Evolutionary conservation across 768 basidiomycete species (phyloP).

Genomic region (Ramaria sp.): DNA sequence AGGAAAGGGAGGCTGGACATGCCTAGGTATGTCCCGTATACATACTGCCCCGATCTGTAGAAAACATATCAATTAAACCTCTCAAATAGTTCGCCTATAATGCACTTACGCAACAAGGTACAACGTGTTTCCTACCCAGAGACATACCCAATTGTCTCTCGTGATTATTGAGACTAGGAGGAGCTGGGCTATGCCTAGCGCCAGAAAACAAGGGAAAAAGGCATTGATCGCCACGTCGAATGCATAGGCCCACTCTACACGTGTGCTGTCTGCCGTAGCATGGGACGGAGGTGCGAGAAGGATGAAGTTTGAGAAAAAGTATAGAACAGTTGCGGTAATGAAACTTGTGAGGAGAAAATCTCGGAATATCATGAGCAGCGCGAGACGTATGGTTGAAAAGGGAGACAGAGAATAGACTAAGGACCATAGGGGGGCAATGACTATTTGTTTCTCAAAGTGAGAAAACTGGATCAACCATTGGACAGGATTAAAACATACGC

Average conservation of each 20-base stretch:
- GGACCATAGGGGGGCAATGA: conserved; percentile 78
- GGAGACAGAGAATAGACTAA: conserved; percentile 63
- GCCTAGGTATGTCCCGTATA: conserved; percentile 85
- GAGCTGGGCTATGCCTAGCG: conserved; percentile 81
- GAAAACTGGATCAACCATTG: not conserved
- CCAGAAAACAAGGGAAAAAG: conserved; percentile 89
- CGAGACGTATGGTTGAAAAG: conserved; percentile 48
- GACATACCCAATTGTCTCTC: conserved; percentile 85
- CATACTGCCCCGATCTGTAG: conserved; percentile 71
- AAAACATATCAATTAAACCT: not conserved
- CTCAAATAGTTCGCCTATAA: not conserved
- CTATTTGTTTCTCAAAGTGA: conserved; percentile 28
- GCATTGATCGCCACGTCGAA: conserved; percentile 97
- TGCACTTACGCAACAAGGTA: conserved; percentile 72
- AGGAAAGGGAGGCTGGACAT: conserved; percentile 88
- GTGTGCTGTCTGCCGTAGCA: conserved; percentile 49
- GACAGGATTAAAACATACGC: conserved; percentile 34
- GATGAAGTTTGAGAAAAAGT: conserved; percentile 63
- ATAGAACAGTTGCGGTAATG: conserved; percentile 64
- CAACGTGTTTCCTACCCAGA: conserved; percentile 86
- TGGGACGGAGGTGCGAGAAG: conserved; percentile 65
- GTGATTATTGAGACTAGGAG: conserved; percentile 77
- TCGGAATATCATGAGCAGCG: conserved; percentile 74
- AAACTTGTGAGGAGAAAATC: conserved; percentile 79
- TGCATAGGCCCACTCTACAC: conserved; percentile 87